Evolutionary conservation across 2,329 filamentous ascomycete species (phyloP), one percentile per base, ranked within the genome.

Genomic region (Fusarium citri): DNA sequence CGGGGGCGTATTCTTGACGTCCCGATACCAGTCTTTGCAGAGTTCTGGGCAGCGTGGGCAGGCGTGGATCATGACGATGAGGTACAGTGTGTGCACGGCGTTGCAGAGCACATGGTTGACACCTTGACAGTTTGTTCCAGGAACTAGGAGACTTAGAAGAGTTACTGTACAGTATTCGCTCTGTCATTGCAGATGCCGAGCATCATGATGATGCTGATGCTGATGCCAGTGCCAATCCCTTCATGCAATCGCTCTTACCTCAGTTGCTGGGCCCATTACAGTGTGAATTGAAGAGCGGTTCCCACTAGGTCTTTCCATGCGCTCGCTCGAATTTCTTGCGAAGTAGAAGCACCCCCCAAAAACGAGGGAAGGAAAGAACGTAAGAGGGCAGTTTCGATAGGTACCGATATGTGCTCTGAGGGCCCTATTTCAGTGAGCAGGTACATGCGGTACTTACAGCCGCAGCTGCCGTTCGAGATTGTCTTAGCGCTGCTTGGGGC

Each of bases 391-490:
- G 43, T 42, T 55, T 55, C 40, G 22, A 61, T 34, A 48, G 47
- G 48, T 48, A 48, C 23, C 28, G 48, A 37, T 9, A 43, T 37
- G 15, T 46, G 37, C 22, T 57, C 9, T 28, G 18, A 41, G 42
- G 23, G 30, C 25, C 51, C 28, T 28, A 34, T 23, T 43, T 23
- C 31, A 46, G 54, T 50, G 54, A 57, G 42, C 51, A 69, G 72
- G 69, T 75, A 75, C 73, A 59, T 75, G 46, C 48, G 68, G 73
- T 75, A 75, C 73, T 65, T 73, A 72, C 69, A 75, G 71, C 73
- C 73, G 73, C 73, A 74, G 60, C 59, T 63, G 51, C 55, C 64
- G 60, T 62, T 28, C 43, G 54, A 55, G 41, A 42, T 42, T 16
- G 28, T 58, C 28, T 47, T 45, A 42, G 54, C 31, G 47, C 34